phyloP scores from a whole-genome alignment of 2,329 filamentous ascomycete genomes.

The Epichloe elymi region DNA sequence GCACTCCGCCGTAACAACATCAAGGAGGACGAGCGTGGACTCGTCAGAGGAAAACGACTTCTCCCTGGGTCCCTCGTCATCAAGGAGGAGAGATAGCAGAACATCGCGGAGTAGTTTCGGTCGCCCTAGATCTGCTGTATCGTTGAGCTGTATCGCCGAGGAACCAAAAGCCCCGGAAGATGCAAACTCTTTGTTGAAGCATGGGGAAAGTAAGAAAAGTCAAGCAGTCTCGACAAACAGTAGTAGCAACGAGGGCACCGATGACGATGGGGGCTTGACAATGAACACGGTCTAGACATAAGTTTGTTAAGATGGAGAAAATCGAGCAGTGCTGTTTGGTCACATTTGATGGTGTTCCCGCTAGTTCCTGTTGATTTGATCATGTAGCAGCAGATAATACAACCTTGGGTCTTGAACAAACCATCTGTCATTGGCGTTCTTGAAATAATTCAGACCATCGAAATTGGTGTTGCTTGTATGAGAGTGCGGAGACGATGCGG shows the following conservation, averaged over 20 bases:
- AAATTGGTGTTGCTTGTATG: background rate
- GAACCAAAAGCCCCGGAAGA: conserved; percentile 20
- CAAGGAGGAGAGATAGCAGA: conserved; percentile 20
- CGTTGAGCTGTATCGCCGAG: conserved; percentile 34
- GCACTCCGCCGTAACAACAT: conserved; percentile 21
- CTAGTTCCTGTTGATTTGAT: background rate
- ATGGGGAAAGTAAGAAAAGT: background rate
- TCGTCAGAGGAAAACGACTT: conserved; percentile 22
- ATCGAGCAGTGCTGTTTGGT: background rate
- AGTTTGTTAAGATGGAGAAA: background rate
- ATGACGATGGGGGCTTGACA: conserved; percentile 30
- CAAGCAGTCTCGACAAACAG: background rate
- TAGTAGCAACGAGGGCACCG: conserved; percentile 8
- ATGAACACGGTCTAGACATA: conserved; percentile 11
- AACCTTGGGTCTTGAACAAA: too few species aligned
- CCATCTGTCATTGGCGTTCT: too few species aligned
- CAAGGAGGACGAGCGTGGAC: conserved; percentile 23
- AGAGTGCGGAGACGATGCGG: conserved; percentile 7
- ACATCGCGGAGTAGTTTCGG: conserved; percentile 20
- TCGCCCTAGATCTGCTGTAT: conserved; percentile 25
- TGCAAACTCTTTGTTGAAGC: background rate
- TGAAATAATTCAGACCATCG: too few species aligned
- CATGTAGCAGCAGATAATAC: too few species aligned
- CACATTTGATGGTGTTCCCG: background rate
- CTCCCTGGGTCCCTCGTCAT: conserved; percentile 20